Evolutionary conservation across 768 basidiomycete species (phyloP).

Genomic region (Sporobolomyces pararoseus): DNA sequence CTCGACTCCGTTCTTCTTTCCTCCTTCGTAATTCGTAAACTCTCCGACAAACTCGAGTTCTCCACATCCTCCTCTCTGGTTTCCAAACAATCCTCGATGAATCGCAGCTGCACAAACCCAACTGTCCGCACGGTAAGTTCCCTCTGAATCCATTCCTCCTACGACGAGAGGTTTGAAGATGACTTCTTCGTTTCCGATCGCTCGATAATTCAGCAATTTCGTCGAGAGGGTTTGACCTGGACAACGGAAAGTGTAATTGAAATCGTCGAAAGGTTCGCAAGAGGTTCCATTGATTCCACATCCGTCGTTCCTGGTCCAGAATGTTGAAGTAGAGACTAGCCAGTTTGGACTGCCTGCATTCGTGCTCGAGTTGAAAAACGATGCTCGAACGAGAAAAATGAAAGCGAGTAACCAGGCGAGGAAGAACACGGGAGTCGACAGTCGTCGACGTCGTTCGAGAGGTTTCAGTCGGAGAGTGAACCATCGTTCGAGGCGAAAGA

Average conservation of each 20-base stretch:
- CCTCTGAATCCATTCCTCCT: constrained; percentile 70
- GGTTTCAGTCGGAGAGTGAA: constrained; percentile 8
- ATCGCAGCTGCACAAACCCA: constrained; percentile 80
- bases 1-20: constrained; percentile 60
- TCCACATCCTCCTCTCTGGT: constrained; percentile 71
- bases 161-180: constrained; percentile 71
- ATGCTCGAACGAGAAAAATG: constrained; percentile 67
- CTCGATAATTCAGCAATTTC: constrained; percentile 67
- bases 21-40: constrained; percentile 66
- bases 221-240: constrained; percentile 66
- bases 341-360: constrained; percentile 53
- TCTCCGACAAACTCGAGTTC: constrained; percentile 66
- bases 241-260: constrained; percentile 71
- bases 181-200: constrained; percentile 64
- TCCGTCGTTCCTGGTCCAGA: constrained; percentile 65
- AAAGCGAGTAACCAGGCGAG: constrained; percentile 67
- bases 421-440: constrained; percentile 54
- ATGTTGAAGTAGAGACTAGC: constrained; percentile 65
- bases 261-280: constrained; percentile 63
- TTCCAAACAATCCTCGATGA: constrained; percentile 62
- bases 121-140: constrained; percentile 75
- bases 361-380: constrained; percentile 67
- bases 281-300: constrained; percentile 68
- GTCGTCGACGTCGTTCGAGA: background rate
- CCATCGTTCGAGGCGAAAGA: constrained; percentile 13